Percentiles rank a stretch among this genome's conserved stretches.
These are phyloP conservation scores for Leishmania gerbilli DNA, from an alignment of 208 protist genomes.

Conservation along the genomic window DNA sequence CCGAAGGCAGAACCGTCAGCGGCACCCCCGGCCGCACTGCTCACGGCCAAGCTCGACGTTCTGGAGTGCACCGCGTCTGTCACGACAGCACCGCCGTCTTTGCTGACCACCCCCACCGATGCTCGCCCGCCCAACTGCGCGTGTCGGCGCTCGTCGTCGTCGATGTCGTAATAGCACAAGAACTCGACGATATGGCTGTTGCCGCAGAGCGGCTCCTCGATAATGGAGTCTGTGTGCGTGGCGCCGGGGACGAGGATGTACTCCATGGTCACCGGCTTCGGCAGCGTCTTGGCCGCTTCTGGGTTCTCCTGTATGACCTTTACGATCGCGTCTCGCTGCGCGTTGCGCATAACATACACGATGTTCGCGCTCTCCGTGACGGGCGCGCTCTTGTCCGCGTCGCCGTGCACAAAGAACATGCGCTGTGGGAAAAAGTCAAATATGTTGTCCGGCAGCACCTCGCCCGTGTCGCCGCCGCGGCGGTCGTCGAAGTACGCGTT, in stretches of 20 bases:
- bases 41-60: constrained; percentile 15
- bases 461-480: constrained; percentile 44
- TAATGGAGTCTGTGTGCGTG: constrained; percentile 82
- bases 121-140: constrained; percentile 25
- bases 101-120: neutral
- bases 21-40: neutral
- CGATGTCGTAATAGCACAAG: constrained; percentile 57
- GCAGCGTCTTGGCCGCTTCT: constrained; percentile 24
- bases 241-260: constrained; percentile 72
- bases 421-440: constrained; percentile 78
- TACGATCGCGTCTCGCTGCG: constrained; percentile 54
- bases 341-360: constrained; percentile 65
- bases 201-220: constrained; percentile 76
- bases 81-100: neutral
- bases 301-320: constrained; percentile 23
- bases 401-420: constrained; percentile 88
- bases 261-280: constrained; percentile 56
- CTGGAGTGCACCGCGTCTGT: constrained; percentile 10
- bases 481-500: constrained; percentile 74
- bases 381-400: constrained; percentile 77
- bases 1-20: constrained; percentile 6
- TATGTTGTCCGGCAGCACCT: constrained; percentile 78
- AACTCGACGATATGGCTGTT: constrained; percentile 78
- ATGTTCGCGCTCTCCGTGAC: constrained; percentile 78
- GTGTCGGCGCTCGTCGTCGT: constrained; percentile 31